phyloP scores from a whole-genome alignment of 2,329 filamentous ascomycete genomes.

The Colletotrichum orchidophilum region DNA sequence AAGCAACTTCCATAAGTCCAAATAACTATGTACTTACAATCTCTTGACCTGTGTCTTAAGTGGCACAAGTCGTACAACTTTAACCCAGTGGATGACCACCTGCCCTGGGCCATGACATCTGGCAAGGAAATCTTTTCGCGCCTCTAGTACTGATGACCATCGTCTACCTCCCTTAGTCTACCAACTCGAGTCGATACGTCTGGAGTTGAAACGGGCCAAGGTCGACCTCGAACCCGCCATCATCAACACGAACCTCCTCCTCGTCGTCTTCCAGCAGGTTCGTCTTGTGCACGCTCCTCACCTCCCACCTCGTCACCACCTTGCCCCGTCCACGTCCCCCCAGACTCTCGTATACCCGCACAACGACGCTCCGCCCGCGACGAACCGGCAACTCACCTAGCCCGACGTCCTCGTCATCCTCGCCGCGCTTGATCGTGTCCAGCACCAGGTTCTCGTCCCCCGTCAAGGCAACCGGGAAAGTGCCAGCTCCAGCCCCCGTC shows the following conservation, averaged over 20 bases:
- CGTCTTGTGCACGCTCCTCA: constrained; percentile 68
- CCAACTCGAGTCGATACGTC: constrained; percentile 58
- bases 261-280: constrained; percentile 74
- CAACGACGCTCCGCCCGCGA: constrained; percentile 58
- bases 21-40: too few relatives aligned
- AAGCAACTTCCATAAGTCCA: too few relatives aligned
- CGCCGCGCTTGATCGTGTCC: constrained; percentile 71
- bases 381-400: constrained; percentile 15
- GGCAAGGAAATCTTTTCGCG: background rate
- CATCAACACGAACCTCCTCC: constrained; percentile 54
- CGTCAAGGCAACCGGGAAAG: constrained; percentile 56
- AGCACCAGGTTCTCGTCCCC: constrained; percentile 63
- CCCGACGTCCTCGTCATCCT: constrained; percentile 55
- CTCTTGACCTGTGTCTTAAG: too few relatives aligned
- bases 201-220: constrained; percentile 69
- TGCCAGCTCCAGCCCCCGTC: too few relatives aligned
- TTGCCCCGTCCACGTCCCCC: constrained; percentile 68
- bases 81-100: too few relatives aligned
- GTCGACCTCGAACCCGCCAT: constrained; percentile 50
- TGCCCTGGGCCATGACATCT: too few relatives aligned
- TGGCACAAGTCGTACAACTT: too few relatives aligned
- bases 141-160: background rate
- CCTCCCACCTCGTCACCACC: constrained; percentile 57
- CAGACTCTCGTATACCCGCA: constrained; percentile 71
- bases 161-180: too few relatives aligned